Percentiles rank a stretch among this genome's conserved stretches.
phyloP scores from a whole-genome alignment of 352 stramenopile genomes.

The Aphanomyces astaci region DNA sequence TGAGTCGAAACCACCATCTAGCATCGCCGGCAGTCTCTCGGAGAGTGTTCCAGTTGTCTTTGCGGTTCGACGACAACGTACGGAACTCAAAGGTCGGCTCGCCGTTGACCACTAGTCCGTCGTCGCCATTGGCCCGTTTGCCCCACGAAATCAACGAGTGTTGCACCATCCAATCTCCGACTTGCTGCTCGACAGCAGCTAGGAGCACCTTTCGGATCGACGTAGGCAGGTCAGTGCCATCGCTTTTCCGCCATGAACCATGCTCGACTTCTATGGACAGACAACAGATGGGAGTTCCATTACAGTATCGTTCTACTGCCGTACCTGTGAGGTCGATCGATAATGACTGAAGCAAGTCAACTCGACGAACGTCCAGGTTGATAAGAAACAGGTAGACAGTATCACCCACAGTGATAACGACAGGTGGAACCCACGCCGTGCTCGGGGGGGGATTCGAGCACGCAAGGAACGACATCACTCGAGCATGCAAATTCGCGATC shows the following conservation, averaged over 20 bases:
- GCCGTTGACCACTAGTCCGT: not conserved
- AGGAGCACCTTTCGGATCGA: not conserved
- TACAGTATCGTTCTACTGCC: not conserved
- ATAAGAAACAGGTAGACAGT: not conserved
- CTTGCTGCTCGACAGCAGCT: not conserved
- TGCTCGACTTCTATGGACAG: not conserved
- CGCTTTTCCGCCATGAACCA: not conserved
- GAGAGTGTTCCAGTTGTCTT: slow-evolving; percentile 8
- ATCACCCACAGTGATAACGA: not conserved
- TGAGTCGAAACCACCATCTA: not conserved
- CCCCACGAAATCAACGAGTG: not conserved
- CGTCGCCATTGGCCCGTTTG: not conserved
- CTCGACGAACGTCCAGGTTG: not conserved
- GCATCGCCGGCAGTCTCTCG: not conserved
- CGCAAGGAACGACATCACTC: not conserved
- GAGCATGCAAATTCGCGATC: not conserved
- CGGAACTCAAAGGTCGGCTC: slow-evolving; percentile 17
- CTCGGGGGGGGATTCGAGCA: not conserved
- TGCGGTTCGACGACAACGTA: slow-evolving; percentile 18
- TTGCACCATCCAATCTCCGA: slow-evolving; percentile 7
- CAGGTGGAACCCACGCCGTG: not conserved
- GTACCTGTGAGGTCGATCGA: not conserved
- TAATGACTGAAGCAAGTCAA: not conserved
- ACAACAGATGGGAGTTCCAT: not conserved
- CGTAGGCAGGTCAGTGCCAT: not conserved